These are phyloP conservation scores for Pseudogymnoascus sp. DNA, from an alignment of 2,329 filamentous ascomycete species.

Conservation along the genomic window DNA sequence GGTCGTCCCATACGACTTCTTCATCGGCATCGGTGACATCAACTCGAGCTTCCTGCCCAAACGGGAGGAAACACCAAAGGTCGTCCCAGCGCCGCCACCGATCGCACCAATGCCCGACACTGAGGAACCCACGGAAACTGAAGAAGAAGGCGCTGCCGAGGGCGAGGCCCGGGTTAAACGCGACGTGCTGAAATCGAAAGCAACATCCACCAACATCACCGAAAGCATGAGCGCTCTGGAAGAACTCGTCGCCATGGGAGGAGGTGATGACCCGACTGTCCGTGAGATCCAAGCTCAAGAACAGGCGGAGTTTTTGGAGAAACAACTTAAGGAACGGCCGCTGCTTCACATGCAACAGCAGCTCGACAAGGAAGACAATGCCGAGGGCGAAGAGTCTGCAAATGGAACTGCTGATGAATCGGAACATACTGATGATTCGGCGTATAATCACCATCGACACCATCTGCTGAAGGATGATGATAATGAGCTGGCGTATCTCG, in stretches of 20 bases:
- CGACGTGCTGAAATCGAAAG: neutral
- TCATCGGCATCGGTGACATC: slow-evolving; percentile 96
- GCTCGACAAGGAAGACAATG: slow-evolving; percentile 77
- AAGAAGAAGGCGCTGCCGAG: neutral
- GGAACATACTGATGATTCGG: slow-evolving; percentile 33
- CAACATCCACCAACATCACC: slow-evolving; percentile 11
- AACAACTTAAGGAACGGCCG: slow-evolving; percentile 83
- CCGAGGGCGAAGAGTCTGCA: slow-evolving; percentile 36
- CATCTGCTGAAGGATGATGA: slow-evolving; percentile 85
- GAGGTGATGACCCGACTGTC: slow-evolving; percentile 59
- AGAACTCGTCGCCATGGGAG: slow-evolving; percentile 70
- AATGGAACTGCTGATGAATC: slow-evolving; percentile 28
- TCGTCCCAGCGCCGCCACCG: slow-evolving; percentile 23
- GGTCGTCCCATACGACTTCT: slow-evolving; percentile 93
- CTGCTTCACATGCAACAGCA: slow-evolving; percentile 88
- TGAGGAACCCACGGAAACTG: neutral
- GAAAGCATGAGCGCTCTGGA: slow-evolving; percentile 49
- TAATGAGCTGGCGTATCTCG: slow-evolving; percentile 69
- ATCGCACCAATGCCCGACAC: slow-evolving; percentile 14
- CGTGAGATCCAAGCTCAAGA: slow-evolving; percentile 73
- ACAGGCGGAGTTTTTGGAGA: slow-evolving; percentile 80
- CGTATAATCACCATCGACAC: slow-evolving; percentile 46
- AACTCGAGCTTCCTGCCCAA: slow-evolving; percentile 96
- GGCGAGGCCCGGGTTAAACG: neutral
- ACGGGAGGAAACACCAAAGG: slow-evolving; percentile 45